Base-by-base conservation (phyloP, 441 rosid genomes). In the Euphorbia celastroides region DNA sequence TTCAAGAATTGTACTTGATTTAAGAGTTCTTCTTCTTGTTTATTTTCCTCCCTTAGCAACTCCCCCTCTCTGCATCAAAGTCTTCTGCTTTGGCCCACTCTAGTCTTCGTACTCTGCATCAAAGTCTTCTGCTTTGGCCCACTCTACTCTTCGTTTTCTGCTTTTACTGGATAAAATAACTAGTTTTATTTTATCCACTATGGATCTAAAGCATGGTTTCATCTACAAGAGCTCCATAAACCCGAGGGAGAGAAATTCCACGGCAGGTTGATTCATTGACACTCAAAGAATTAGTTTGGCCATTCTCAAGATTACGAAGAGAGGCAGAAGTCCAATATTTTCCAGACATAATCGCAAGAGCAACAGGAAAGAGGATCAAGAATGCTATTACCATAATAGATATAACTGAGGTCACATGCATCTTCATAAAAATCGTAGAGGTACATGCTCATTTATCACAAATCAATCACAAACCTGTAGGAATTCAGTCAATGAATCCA, bases 21-120 rank as follows among this genome's bases (percentile, higher is more conserved):
- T 80, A 95, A 92, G 72, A 95, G 95, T 70, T 95, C 99, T 79
- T 95, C 99, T 81, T 95, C 99, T 67, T 86, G 96, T 75, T 90
- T 98, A 83, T 95, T 95, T 79, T 92, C 99, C 81, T 95, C 99
- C 84, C 80, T 92, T 55, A 95, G 83, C 81, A 95, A 86, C 82
- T 95, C 99, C 30, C 85, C 84, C 78, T 95, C 99, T 85, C 99
- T 27, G 89, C 95, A 77, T 95, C 99, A 72, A 95, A 95, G 69
- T 95, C 99, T 83, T 95, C 99, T 51, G 96, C 98, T 83, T 74
- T 84, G 71, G 94, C 82, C 74, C 99, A 86, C 76, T 92, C 98
- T 54, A 89, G 92, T 71, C 98, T 74, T 74, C 92, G 98, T 34
- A n/a, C n/a, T 95, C 99, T 27, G 89, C 95, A 77, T 95, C 99